Evolutionary conservation across 495 filamentous ascomycete species (phyloP).

Genomic region (Aspergillus bertholletiae): DNA sequence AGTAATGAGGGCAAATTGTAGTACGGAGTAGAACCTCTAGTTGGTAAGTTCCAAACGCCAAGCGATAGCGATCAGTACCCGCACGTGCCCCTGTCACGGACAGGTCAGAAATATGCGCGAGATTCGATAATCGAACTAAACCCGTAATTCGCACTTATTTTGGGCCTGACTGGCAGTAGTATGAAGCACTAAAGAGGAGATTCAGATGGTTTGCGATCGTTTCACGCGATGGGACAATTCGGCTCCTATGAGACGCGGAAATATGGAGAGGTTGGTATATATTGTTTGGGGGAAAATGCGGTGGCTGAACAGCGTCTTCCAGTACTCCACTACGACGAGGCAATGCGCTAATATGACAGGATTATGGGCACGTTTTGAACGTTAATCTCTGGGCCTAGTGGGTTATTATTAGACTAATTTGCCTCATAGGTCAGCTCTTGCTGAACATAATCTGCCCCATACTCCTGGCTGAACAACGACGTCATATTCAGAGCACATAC

Average conservation of each 20-base stretch:
- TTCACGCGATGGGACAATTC: neutral
- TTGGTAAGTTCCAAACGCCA: conserved; percentile 5
- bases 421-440: conserved; percentile 2
- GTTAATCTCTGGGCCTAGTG: neutral
- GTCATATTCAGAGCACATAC: neutral
- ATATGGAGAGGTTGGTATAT: conserved; percentile 17
- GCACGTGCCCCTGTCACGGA: conserved; percentile 1
- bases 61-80: conserved; percentile 4
- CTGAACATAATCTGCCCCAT: neutral
- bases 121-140: neutral
- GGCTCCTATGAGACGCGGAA: neutral
- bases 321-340: conserved; percentile 12
- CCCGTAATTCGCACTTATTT: neutral
- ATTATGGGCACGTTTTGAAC: neutral
- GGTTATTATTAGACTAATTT: conserved; percentile 9
- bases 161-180: neutral
- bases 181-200: neutral
- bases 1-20: neutral
- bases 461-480: neutral
- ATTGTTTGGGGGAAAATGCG: conserved; percentile 18
- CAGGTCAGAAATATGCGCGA: neutral
- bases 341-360: conserved; percentile 9
- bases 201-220: conserved; percentile 1
- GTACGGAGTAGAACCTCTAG: neutral
- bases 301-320: conserved; percentile 23